phyloP scores from a whole-genome alignment of 148 eudicot species.

The Chenopodium berlandieri region DNA sequence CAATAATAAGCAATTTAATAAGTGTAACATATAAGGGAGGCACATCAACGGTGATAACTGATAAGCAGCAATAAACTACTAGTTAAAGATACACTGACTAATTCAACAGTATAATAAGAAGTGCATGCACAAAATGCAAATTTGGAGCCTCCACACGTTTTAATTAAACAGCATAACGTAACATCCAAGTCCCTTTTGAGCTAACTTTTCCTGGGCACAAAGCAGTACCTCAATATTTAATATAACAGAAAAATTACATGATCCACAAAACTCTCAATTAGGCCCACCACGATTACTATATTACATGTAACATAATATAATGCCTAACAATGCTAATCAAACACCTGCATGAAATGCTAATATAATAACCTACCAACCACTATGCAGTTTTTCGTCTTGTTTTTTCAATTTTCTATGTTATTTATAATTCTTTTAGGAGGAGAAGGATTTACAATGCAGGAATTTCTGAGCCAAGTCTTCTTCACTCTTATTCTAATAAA shows the following conservation, averaged over 20 bases:
- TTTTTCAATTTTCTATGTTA: background rate
- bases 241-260: background rate
- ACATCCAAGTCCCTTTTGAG: background rate
- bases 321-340: background rate
- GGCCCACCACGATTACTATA: background rate
- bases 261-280: background rate
- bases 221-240: background rate
- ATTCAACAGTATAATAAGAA: background rate
- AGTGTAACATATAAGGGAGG: background rate
- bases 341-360: background rate
- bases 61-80: background rate
- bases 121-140: background rate
- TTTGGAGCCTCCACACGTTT: background rate
- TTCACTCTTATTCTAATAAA: background rate
- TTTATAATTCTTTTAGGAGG: background rate
- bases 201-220: background rate
- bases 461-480: background rate
- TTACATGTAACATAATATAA: background rate
- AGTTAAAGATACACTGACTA: background rate
- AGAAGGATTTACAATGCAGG: background rate
- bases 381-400: background rate
- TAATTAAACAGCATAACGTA: background rate
- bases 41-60: background rate
- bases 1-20: too few relatives aligned
- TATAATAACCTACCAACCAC: background rate